Percentiles rank a stretch among this genome's conserved stretches.
These are phyloP conservation scores for Fusarium keratoplasticum DNA, from an alignment of 2,329 filamentous ascomycete species.

Conservation along the genomic window DNA sequence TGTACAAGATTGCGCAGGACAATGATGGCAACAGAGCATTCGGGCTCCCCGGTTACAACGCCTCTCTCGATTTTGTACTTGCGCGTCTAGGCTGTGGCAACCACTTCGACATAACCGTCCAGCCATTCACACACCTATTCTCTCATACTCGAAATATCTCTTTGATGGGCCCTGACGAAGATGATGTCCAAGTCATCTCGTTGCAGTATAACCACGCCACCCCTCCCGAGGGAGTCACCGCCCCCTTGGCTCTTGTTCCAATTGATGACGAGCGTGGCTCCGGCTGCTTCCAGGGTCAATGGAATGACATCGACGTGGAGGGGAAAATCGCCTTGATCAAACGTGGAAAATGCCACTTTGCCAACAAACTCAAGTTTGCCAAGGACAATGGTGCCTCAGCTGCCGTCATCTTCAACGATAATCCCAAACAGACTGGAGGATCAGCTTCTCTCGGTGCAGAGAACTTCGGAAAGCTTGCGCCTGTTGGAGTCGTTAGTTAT, in stretches of 20 bases:
- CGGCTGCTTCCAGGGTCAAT: constrained; percentile 54
- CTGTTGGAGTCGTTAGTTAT: constrained; percentile 49
- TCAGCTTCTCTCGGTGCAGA: constrained; percentile 64
- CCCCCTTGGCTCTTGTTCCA: constrained; percentile 47
- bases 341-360: constrained; percentile 55
- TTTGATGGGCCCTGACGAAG: constrained; percentile 12
- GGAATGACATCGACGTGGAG: constrained; percentile 52
- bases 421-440: constrained; percentile 53
- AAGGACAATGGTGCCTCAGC: constrained; percentile 51
- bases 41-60: constrained; percentile 27
- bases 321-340: constrained; percentile 57
- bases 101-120: constrained; percentile 13
- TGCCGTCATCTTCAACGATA: constrained; percentile 72
- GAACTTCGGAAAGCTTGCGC: constrained; percentile 49
- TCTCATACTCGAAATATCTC: constrained; percentile 10
- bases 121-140: constrained; percentile 25
- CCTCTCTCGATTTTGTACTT: constrained; percentile 23
- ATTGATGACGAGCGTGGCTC: constrained; percentile 49
- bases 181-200: constrained; percentile 37
- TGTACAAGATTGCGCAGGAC: constrained; percentile 20
- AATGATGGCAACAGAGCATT: constrained; percentile 23
- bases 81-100: not conserved
- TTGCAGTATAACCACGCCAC: constrained; percentile 58
- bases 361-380: constrained; percentile 55
- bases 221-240: constrained; percentile 47